These are phyloP conservation scores for Clavariopsis aquatica DNA, from an alignment of 495 filamentous ascomycete genomes.

Conservation along the genomic window DNA sequence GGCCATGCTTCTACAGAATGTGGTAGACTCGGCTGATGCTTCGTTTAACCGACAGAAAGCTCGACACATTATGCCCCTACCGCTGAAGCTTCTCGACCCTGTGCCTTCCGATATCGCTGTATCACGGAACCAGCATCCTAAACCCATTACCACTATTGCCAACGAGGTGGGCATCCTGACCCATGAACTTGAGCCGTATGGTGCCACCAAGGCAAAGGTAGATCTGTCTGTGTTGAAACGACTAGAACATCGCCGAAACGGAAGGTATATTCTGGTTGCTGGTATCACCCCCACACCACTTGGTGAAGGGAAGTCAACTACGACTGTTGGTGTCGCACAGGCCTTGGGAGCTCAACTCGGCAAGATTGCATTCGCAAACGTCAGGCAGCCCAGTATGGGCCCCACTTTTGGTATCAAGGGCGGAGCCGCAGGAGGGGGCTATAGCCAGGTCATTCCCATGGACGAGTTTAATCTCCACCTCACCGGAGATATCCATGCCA, in stretches of 20 bases:
- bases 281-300: conserved; percentile 98
- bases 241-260: conserved; percentile 81
- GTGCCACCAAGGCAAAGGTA: conserved; percentile 92
- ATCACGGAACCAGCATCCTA: conserved; percentile 84
- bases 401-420: conserved; percentile 99
- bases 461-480: conserved; percentile 98
- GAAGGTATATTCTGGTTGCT: conserved; percentile 85
- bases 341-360: conserved; percentile 89
- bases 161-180: conserved; percentile 82
- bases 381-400: conserved; percentile 93
- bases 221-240: conserved; percentile 78
- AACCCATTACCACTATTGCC: conserved; percentile 80
- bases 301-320: conserved; percentile 97
- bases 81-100: conserved; percentile 69
- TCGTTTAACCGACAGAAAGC: conserved; percentile 81
- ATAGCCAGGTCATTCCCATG: conserved; percentile 99
- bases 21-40: conserved; percentile 75
- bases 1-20: conserved; percentile 94
- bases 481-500: conserved; percentile 97
- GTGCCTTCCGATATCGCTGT: conserved; percentile 94
- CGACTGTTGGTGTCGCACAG: conserved; percentile 93
- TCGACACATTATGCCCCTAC: conserved; percentile 73
- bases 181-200: conserved; percentile 90
- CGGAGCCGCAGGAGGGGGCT: conserved; percentile 93
- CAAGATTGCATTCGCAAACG: conserved; percentile 89